Evolutionary conservation across 2,329 filamentous ascomycete genomes (phyloP).

Genomic region (Raffaelea arxii): DNA sequence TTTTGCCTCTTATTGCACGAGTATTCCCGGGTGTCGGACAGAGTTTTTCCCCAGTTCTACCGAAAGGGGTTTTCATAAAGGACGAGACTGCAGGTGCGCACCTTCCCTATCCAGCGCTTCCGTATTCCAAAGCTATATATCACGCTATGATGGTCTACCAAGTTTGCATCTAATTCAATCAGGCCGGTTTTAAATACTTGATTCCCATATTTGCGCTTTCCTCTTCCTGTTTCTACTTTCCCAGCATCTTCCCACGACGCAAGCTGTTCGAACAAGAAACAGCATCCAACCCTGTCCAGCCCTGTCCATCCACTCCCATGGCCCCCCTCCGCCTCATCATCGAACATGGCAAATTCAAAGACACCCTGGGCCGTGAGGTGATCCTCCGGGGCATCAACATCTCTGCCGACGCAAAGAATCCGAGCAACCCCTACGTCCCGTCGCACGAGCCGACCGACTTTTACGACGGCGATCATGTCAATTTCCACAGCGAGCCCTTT

Average conservation of each 20-base stretch:
- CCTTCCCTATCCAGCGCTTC: no score
- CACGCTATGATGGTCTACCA: no score
- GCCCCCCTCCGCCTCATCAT: slow-evolving; percentile 67
- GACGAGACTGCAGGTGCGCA: no score
- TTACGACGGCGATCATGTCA: slow-evolving; percentile 87
- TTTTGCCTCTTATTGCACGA: background rate
- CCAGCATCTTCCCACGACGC: background rate
- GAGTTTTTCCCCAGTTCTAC: no score
- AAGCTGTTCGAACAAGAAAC: background rate
- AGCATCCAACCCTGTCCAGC: background rate
- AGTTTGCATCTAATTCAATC: no score
- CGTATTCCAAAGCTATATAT: no score
- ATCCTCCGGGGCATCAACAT: slow-evolving; percentile 90
- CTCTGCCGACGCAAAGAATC: slow-evolving; percentile 82
- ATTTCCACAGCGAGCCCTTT: slow-evolving; percentile 82
- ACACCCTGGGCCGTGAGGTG: slow-evolving; percentile 72
- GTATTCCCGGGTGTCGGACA: no score
- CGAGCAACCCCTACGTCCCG: slow-evolving; percentile 68
- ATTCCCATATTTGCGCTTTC: background rate
- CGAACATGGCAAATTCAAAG: slow-evolving; percentile 77
- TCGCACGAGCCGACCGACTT: slow-evolving; percentile 72
- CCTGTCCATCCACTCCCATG: slow-evolving; percentile 38
- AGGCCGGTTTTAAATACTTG: no score
- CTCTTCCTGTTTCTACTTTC: background rate
- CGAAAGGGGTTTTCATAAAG: no score